Base-by-base conservation (phyloP, 331 rosid species). In the Quercus phellos region DNA sequence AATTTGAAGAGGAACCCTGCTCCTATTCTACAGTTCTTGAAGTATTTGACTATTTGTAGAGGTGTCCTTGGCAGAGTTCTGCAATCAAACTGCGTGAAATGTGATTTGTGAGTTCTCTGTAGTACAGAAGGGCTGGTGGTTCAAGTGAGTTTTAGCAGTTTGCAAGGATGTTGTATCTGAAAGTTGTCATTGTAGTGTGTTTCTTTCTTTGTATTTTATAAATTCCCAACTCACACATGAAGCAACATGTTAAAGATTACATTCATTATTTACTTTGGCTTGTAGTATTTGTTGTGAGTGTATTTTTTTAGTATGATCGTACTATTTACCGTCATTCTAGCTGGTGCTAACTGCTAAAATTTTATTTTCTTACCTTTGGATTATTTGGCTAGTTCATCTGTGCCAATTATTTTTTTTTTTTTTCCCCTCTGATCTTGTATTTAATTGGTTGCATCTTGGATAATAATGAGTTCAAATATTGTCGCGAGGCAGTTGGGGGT, bases 111-210 rank as follows among this genome's bases (percentile, higher is more conserved):
- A 71, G 58, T 64, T 59, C 72, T 79, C 55, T 73, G 43, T 73
- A 81, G 81, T 76, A 69, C 78, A 81, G 75, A 79, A 67, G 34
- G 75, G 77, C 61, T 76, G 78, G 75, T 58, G 76, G 74, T 74
- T 74, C 78, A 72, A 78, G 66, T 73, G 82, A 75, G 56, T 51
- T 68, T 74, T 54, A 32, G 63, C 66, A 64, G 69, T 77, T 71
- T 32, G 26, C 38, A 53, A 19, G 46, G 53, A 19, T 60, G 38
- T 68, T 69, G 4, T 26, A 30, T 10, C 61, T 50, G 11, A 6
- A 64, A 27, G 14, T 68, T 34, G 24, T 34, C 50, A 14, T 46
- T 24, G 26, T 34, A 76, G 46, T 50, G 17, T 29, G 22, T 35
- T 56, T n/a, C 16, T 70, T 58, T 60, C 56, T 51, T 21, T 16